A percentile compares a stretch with the other conserved stretches of the same genome.
Conservation (phyloP, 306 rosid genomes). For the apple (Malus domestica) region ASM211411v1 NC_041805.1:11567001-11567500, state of each 20-base stretch:
- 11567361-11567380: neutral
- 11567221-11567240: neutral
- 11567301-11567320: neutral
- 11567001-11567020: neutral
- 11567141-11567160: too few species aligned
- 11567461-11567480: too few species aligned
- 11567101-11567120: neutral
- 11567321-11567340: neutral
- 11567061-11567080: too few species aligned
- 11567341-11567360: neutral
- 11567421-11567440: neutral
- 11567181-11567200: neutral
- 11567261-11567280: neutral
- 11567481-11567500: too few species aligned
- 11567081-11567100: neutral
- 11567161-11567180: neutral
- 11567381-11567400: neutral
- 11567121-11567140: too few species aligned
- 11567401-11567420: neutral
- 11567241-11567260: neutral
- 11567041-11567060: neutral
- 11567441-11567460: neutral
- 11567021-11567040: neutral
- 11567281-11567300: neutral
- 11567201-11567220: neutral